These are phyloP conservation scores for Ceriops zippeliana DNA, from an alignment of 345 rosid genomes.

Conservation along the genomic window DNA sequence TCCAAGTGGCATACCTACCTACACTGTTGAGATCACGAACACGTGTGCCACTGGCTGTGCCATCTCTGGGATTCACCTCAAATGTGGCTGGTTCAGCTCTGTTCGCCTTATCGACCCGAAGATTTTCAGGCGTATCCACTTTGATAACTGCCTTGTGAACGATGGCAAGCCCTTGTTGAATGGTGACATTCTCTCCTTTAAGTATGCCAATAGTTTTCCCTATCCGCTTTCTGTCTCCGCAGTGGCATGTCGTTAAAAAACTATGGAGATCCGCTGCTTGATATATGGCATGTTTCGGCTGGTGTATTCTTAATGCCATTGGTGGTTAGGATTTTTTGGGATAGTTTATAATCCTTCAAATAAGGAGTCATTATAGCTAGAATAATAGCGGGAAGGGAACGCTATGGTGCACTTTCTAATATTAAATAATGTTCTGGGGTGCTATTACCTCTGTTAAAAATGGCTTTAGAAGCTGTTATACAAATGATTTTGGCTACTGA, in stretches of 20 bases:
- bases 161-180: conserved; percentile 61
- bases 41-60: conserved; percentile 62
- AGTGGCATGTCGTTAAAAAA: conserved; percentile 44
- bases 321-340: neutral
- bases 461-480: neutral
- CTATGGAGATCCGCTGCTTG: neutral
- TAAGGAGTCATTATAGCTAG: neutral
- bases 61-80: conserved; percentile 61
- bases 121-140: conserved; percentile 70
- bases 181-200: conserved; percentile 61
- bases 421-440: neutral
- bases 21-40: conserved; percentile 73
- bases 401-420: too few relatives aligned
- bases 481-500: neutral
- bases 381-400: neutral
- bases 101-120: conserved; percentile 67
- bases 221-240: conserved; percentile 73
- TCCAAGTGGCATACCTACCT: conserved; percentile 73
- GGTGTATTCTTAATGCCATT: neutral
- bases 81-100: conserved; percentile 94
- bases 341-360: neutral
- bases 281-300: too few relatives aligned
- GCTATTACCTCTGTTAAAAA: neutral
- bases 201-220: conserved; percentile 68
- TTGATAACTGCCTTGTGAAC: conserved; percentile 85